phyloP scores from a whole-genome alignment of 2,329 filamentous ascomycete genomes.

The Penicillium sp. region DNA sequence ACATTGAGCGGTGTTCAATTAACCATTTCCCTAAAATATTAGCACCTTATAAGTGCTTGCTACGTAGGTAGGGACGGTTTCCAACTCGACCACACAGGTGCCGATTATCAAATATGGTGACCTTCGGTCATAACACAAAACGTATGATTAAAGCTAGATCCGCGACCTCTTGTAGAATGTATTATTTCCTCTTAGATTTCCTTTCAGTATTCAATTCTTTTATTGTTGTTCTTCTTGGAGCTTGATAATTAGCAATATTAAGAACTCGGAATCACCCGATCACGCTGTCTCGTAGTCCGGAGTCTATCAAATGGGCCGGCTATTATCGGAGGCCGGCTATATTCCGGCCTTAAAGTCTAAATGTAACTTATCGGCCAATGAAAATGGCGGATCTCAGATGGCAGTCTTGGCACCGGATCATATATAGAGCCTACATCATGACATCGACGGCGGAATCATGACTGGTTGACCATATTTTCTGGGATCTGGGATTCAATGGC shows the following conservation, averaged over 20 bases:
- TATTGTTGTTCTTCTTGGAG: background rate
- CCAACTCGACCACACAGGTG: no score
- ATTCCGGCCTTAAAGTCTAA: slow-evolving; percentile 43
- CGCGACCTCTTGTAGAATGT: background rate
- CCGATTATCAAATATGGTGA: background rate
- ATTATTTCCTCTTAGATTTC: background rate
- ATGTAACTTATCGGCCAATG: slow-evolving; percentile 24
- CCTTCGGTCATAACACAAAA: no score
- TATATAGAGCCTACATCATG: slow-evolving; percentile 23
- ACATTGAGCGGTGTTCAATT: no score
- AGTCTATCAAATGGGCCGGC: slow-evolving; percentile 19
- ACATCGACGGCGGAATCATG: slow-evolving; percentile 6
- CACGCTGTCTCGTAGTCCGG: background rate
- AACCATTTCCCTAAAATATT: no score
- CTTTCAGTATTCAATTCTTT: background rate
- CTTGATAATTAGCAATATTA: background rate
- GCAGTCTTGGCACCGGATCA: slow-evolving; percentile 21
- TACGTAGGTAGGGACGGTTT: no score
- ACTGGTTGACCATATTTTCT: background rate
- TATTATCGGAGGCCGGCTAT: slow-evolving; percentile 41
- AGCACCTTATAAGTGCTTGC: no score
- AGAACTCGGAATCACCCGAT: background rate
- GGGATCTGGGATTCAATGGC: background rate
- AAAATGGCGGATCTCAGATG: slow-evolving; percentile 1
- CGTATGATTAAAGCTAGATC: background rate